phyloP scores from a whole-genome alignment of 768 basidiomycete genomes.

The Asterophora parasitica region DNA sequence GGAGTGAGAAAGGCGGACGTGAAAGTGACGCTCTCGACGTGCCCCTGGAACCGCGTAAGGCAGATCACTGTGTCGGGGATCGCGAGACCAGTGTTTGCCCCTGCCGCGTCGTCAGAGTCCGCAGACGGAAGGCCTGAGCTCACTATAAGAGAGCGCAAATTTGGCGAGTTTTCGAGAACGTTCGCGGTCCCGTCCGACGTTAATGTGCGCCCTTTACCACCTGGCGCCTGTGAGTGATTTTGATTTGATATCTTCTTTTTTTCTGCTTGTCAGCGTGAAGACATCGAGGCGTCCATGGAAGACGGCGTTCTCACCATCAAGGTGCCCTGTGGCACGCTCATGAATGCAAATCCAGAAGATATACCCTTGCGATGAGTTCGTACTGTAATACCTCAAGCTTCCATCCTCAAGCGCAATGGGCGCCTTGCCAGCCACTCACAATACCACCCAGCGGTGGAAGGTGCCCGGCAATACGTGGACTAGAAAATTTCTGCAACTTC shows the following conservation, averaged over 20 bases:
- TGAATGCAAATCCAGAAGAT: constrained; percentile 40
- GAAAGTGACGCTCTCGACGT: constrained; percentile 54
- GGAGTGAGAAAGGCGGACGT: constrained; percentile 58
- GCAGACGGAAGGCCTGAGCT: constrained; percentile 19
- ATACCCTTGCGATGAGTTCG: constrained; percentile 43
- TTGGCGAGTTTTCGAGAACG: constrained; percentile 44
- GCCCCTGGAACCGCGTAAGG: constrained; percentile 55
- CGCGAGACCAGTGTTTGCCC: constrained; percentile 35
- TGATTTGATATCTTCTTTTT: constrained; percentile 16
- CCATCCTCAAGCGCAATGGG: constrained; percentile 1
- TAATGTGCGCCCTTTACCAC: constrained; percentile 38
- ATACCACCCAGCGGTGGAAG: too few species aligned
- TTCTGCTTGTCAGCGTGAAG: constrained; percentile 33
- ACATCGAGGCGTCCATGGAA: constrained; percentile 50
- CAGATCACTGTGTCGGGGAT: constrained; percentile 55
- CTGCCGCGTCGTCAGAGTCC: constrained; percentile 11
- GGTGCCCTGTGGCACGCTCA: constrained; percentile 46
- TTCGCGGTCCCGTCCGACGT: constrained; percentile 53
- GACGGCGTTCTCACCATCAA: constrained; percentile 58
- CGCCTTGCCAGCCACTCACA: too few species aligned
- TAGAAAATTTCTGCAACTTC: neutral
- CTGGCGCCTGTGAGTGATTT: constrained; percentile 16
- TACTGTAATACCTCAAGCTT: constrained; percentile 1
- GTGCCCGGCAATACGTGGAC: constrained; percentile 2
- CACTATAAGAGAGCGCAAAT: constrained; percentile 46